Conservation (phyloP, 2,329 filamentous ascomycete genomes). For the Penicillium paneum region DNA sequence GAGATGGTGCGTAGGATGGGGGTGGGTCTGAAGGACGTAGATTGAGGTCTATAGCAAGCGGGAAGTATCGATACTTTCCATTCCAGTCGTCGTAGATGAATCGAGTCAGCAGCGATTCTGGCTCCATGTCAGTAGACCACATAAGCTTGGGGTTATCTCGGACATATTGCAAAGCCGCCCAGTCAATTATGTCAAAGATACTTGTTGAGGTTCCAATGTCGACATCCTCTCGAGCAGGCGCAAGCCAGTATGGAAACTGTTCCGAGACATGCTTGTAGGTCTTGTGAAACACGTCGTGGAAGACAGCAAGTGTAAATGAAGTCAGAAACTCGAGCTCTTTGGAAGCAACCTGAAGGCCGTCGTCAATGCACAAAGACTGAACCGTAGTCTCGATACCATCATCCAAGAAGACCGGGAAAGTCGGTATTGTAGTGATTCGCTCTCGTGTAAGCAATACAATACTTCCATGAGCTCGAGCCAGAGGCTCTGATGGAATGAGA, state of each 20-base stretch:
- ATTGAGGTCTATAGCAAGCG: slow-evolving; percentile 34
- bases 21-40: slow-evolving; percentile 35
- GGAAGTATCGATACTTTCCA: slow-evolving; percentile 59
- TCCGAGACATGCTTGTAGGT: slow-evolving; percentile 62
- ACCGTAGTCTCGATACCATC: slow-evolving; percentile 60
- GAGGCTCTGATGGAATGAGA: slow-evolving; percentile 54
- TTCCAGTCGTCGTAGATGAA: slow-evolving; percentile 58
- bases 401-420: slow-evolving; percentile 70
- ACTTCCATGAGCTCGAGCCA: slow-evolving; percentile 60
- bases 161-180: slow-evolving; percentile 37
- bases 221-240: slow-evolving; percentile 50
- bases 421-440: slow-evolving; percentile 61
- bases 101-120: slow-evolving; percentile 44
- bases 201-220: slow-evolving; percentile 4
- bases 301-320: slow-evolving; percentile 70
- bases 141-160: slow-evolving; percentile 39
- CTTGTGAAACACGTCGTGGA: slow-evolving; percentile 87
- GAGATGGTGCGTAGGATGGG: slow-evolving; percentile 32
- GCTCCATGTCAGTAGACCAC: slow-evolving; percentile 46
- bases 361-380: slow-evolving; percentile 46
- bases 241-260: slow-evolving; percentile 79
- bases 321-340: slow-evolving; percentile 57
- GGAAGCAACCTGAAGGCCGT: slow-evolving; percentile 34
- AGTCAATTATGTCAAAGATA: slow-evolving; percentile 43
- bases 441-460: slow-evolving; percentile 69